Base-by-base conservation (phyloP, 192 early-diverging fungal species). In the Pecoramyces ruminantium region DNA sequence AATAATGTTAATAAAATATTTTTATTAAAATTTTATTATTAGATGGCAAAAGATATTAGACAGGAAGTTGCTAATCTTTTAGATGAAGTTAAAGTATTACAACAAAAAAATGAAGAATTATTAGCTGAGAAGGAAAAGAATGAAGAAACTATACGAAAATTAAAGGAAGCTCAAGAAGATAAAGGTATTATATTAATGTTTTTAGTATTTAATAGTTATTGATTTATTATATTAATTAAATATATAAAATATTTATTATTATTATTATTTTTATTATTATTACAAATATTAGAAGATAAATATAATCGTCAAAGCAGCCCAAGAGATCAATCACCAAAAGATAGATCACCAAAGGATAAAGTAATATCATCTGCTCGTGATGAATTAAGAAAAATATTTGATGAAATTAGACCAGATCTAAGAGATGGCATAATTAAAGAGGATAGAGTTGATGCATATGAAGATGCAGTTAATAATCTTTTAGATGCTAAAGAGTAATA, bases 391-490 rank as follows among this genome's bases (percentile, higher is more conserved):
- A n/a, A 67, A 39, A 29, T 18, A 29, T 28, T 58, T 9, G 78
- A 83, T 29, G 83, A 34, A 8, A 27, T 80, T 78, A 83, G 77
- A 40, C 38, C 27, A 84, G 40, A 85, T 84, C 81, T 84, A 86
- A 82, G 88, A 18, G 87, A 89, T 80, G 95, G 94, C 28, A 88
- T 87, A 18, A 88, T 98, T 40, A 89, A 93, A 18, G 92, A 92
- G 38, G 86, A 87, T 6, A 87, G 89, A 30, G 87, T 97, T 28
- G 87, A 89, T 29, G 86, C 88, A 25, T 97, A 95, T 87, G 92
- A 96, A 83, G 88, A 87, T 18, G 92, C 95, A n/a, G 89, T 96
- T 34, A 93, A 96, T 83, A 90, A 91, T 38, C 86, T 98, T 13
- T 84, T 98, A 38, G 84, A 87, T 27, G 92, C 93, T 34, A 93